Percentiles rank a stretch among this genome's conserved stretches.
Evolutionary conservation across 352 stramenopile genomes (phyloP).

Genomic region (Pythium rhizo-oryzae): DNA sequence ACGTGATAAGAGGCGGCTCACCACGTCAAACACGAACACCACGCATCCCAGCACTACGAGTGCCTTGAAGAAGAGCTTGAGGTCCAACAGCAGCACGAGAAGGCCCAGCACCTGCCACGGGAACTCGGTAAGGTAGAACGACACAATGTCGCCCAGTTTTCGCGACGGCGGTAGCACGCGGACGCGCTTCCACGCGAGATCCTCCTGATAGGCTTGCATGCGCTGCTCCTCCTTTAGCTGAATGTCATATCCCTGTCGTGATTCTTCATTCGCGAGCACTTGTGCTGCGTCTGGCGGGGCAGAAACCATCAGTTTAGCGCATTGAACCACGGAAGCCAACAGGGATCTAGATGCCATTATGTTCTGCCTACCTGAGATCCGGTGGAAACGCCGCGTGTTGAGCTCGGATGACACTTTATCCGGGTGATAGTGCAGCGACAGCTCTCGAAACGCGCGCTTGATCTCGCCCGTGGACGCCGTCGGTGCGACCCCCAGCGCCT

Average conservation of each 20-base stretch:
- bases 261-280: slow-evolving; percentile 31
- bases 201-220: slow-evolving; percentile 24
- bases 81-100: slow-evolving; percentile 26
- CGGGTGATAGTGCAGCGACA: slow-evolving; percentile 74
- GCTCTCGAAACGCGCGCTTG: slow-evolving; percentile 66
- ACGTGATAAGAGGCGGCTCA: slow-evolving; percentile 9
- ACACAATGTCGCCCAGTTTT: slow-evolving; percentile 5
- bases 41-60: slow-evolving; percentile 29
- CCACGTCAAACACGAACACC: slow-evolving; percentile 38
- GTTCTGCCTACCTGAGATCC: slow-evolving; percentile 29
- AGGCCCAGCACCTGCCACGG: slow-evolving; percentile 28
- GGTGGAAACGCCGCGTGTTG: slow-evolving; percentile 37
- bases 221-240: slow-evolving; percentile 34
- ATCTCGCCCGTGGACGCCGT: slow-evolving; percentile 38
- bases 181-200: slow-evolving; percentile 19
- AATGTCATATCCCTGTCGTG: slow-evolving; percentile 32
- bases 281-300: slow-evolving; percentile 32
- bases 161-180: slow-evolving; percentile 16
- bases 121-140: slow-evolving; percentile 42
- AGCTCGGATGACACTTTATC: slow-evolving; percentile 59
- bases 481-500: slow-evolving; percentile 34
- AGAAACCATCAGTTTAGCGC: background rate
- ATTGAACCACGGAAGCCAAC: too few species aligned
- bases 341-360: too few species aligned
- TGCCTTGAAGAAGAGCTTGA: slow-evolving; percentile 29